Conservation (phyloP, 2,329 filamentous ascomycete species). For the Sporothrix pseudoabietina region DNA sequence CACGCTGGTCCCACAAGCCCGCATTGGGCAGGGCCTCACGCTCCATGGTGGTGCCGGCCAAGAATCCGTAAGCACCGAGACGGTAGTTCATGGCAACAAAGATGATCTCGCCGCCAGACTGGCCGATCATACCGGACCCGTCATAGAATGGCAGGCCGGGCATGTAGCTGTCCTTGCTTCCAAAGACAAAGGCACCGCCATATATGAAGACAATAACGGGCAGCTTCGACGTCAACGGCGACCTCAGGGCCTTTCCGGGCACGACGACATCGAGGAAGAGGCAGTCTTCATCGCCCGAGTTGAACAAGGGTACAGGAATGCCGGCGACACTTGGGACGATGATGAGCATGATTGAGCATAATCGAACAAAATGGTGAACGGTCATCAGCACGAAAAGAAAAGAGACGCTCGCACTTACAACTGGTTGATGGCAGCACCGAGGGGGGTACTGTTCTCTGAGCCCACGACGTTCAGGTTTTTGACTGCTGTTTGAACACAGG, state of each 20-base stretch:
- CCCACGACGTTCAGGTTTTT: conserved; percentile 41
- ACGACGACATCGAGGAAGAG: conserved; percentile 55
- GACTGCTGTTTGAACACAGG: conserved; percentile 37
- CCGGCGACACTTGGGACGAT: conserved; percentile 38
- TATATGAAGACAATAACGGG: conserved; percentile 52
- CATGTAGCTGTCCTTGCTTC: conserved; percentile 45
- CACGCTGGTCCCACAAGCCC: conserved; percentile 48
- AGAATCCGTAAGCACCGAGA: conserved; percentile 51
- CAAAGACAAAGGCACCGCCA: conserved; percentile 50
- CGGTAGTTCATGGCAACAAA: conserved; percentile 54
- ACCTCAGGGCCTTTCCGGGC: conserved; percentile 46
- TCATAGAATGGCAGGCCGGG: conserved; percentile 45
- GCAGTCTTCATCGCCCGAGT: conserved; percentile 48
- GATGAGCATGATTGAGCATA: neutral
- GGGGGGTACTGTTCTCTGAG: conserved; percentile 40
- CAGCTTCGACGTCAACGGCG: conserved; percentile 41
- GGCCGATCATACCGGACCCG: conserved; percentile 43
- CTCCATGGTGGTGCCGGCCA: conserved; percentile 50
- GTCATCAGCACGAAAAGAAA: neutral
- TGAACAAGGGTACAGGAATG: conserved; percentile 41
- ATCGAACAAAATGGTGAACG: neutral
- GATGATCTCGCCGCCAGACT: conserved; percentile 46
- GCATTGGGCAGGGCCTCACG: conserved; percentile 48
- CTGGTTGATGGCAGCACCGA: conserved; percentile 42
- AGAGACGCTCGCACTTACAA: conserved; percentile 36